Conservation (phyloP, 2,329 filamentous ascomycete species). For the Arthrinium puccinioides region DNA sequence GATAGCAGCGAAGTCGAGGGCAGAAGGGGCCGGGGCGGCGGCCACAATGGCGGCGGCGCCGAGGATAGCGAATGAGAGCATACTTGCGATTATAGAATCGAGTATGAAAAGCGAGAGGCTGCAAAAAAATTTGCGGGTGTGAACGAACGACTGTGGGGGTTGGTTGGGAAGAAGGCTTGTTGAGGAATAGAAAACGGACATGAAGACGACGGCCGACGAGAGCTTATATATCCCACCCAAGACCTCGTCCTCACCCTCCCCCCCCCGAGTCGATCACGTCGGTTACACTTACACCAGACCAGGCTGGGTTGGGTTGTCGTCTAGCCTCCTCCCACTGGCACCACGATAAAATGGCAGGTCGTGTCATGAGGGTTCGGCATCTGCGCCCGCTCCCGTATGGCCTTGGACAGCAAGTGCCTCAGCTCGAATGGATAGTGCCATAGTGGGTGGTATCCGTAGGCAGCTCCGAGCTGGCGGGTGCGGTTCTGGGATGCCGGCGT, state of each 20-base stretch:
- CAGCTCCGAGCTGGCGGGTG: too few relatives aligned
- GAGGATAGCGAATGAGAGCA: conserved; percentile 2
- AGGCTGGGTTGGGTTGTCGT: too few relatives aligned
- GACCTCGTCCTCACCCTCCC: neutral
- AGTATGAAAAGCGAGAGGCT: too few relatives aligned
- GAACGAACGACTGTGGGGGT: neutral
- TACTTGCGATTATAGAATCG: neutral
- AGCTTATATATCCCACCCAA: neutral
- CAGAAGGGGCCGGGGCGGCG: conserved; percentile 2
- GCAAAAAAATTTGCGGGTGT: neutral
- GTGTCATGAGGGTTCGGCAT: too few relatives aligned
- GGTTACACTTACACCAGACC: too few relatives aligned
- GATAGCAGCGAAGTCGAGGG: conserved; percentile 5
- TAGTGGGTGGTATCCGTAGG: too few relatives aligned
- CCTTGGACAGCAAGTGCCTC: too few relatives aligned
- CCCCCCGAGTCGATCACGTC: too few relatives aligned
- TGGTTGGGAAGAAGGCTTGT: neutral
- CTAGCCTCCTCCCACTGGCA: too few relatives aligned
- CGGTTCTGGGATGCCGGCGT: too few relatives aligned
- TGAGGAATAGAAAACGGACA: neutral
- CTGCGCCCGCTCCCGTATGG: neutral
- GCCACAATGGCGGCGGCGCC: conserved; percentile 6
- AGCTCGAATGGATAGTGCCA: too few relatives aligned
- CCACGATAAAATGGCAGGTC: too few relatives aligned
- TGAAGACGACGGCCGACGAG: neutral